Conservation (phyloP, 2,329 filamentous ascomycete species). For the Penicillium sp. region DNA sequence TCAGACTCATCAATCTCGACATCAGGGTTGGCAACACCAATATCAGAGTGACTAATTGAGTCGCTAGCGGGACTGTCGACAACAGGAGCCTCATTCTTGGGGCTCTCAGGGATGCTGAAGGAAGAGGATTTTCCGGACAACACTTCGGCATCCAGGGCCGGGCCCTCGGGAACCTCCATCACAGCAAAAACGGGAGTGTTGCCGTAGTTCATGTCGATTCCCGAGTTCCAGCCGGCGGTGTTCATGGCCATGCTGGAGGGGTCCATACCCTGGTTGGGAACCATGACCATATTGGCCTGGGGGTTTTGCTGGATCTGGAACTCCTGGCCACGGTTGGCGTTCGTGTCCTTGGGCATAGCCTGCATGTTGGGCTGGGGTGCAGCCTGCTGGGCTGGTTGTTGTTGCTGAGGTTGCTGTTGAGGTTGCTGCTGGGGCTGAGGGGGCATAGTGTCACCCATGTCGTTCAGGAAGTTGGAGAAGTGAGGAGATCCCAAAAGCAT, state of each 20-base stretch:
- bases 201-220: conserved; percentile 45
- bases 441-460: conserved; percentile 60
- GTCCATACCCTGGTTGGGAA: conserved; percentile 75
- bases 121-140: conserved; percentile 70
- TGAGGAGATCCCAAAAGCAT: conserved; percentile 77
- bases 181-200: conserved; percentile 61
- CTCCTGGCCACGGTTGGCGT: conserved; percentile 56
- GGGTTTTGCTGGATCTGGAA: conserved; percentile 60
- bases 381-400: conserved; percentile 38
- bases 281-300: conserved; percentile 72
- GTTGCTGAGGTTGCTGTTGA: conserved; percentile 38
- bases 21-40: conserved; percentile 26
- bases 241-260: conserved; percentile 63
- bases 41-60: conserved; percentile 10
- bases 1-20: conserved; percentile 57
- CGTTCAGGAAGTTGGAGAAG: conserved; percentile 76
- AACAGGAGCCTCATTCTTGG: conserved; percentile 51
- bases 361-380: conserved; percentile 43
- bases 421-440: conserved; percentile 36
- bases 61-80: conserved; percentile 40
- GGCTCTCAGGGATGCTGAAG: conserved; percentile 44
- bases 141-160: conserved; percentile 56
- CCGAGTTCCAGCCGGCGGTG: conserved; percentile 45
- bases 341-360: conserved; percentile 63
- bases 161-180: conserved; percentile 65